Evolutionary conservation across 2,329 filamentous ascomycete genomes (phyloP).

Genomic region (Pseudogymnoascus sp.): DNA sequence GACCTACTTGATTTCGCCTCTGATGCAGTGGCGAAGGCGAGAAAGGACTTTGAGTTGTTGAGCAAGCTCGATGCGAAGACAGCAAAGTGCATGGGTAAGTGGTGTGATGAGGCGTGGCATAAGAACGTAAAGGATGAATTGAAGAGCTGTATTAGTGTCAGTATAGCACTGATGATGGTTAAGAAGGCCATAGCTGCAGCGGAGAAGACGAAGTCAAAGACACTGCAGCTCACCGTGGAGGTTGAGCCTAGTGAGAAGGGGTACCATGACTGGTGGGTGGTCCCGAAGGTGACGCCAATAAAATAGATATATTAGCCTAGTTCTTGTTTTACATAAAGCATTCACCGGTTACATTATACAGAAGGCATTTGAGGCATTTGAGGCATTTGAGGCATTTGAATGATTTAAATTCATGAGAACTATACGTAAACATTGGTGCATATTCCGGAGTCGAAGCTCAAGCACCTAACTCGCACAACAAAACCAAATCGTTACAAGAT

Average conservation of each 20-base stretch:
- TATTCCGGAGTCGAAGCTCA: constrained; percentile 7
- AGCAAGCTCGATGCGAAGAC: constrained; percentile 42
- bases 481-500: neutral
- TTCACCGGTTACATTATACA: neutral
- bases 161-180: constrained; percentile 52
- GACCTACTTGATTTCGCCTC: constrained; percentile 28
- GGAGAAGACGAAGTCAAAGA: constrained; percentile 18
- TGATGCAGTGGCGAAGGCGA: constrained; percentile 29
- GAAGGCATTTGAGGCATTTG: constrained; percentile 1
- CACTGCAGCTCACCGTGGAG: constrained; percentile 36
- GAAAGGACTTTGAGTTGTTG: constrained; percentile 48
- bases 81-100: constrained; percentile 45
- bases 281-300: constrained; percentile 34
- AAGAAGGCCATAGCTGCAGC: constrained; percentile 44
- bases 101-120: constrained; percentile 50
- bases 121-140: constrained; percentile 50
- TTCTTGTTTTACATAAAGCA: neutral
- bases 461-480: neutral
- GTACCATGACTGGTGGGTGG: constrained; percentile 59
- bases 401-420: constrained; percentile 1
- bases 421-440: constrained; percentile 5
- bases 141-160: constrained; percentile 62
- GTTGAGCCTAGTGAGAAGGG: constrained; percentile 44
- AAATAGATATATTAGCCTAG: neutral
- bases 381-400: constrained; percentile 7